Evolutionary conservation across 2,329 filamentous ascomycete species (phyloP).

Genomic region (Fusarium begoniae): DNA sequence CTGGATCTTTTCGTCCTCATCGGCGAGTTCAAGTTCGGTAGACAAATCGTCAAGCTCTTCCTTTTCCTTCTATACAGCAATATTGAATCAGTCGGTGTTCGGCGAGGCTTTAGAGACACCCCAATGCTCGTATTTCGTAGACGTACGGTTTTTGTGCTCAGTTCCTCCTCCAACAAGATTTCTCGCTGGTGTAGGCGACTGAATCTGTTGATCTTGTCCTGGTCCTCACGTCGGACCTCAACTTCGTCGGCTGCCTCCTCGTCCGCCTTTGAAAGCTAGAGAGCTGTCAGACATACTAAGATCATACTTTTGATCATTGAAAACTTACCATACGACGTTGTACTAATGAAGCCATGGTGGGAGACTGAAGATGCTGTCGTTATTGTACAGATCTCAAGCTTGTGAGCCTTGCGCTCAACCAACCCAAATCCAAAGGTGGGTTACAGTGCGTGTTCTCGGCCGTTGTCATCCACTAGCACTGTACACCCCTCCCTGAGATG

Average conservation of each 20-base stretch:
- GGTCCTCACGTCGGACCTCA: constrained; percentile 94
- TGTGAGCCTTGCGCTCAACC: constrained; percentile 27
- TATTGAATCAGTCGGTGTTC: constrained; percentile 30
- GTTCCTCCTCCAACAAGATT: constrained; percentile 78
- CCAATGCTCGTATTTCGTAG: too few species aligned
- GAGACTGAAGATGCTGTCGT: constrained; percentile 18
- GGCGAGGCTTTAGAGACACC: background rate
- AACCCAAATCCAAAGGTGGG: constrained; percentile 36
- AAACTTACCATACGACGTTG: constrained; percentile 67
- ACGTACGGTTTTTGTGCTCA: constrained; percentile 80
- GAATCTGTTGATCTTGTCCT: constrained; percentile 99
- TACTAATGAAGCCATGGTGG: constrained; percentile 57
- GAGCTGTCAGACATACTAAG: constrained; percentile 16
- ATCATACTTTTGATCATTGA: rapidly evolving
- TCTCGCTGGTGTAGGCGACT: constrained; percentile 92
- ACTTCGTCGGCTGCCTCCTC: constrained; percentile 86
- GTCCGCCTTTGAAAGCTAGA: constrained; percentile 90
- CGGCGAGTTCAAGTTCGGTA: constrained; percentile 89
- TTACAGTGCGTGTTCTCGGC: constrained; percentile 32
- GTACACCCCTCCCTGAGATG: constrained; percentile 28
- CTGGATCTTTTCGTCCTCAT: constrained; percentile 94
- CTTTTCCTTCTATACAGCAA: constrained; percentile 83
- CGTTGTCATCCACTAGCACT: constrained; percentile 15
- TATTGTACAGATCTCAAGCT: constrained; percentile 25
- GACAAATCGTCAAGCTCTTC: constrained; percentile 95